Evolutionary conservation across 192 early-diverging fungal genomes (phyloP).

Genomic region (Coemansia biformis): DNA sequence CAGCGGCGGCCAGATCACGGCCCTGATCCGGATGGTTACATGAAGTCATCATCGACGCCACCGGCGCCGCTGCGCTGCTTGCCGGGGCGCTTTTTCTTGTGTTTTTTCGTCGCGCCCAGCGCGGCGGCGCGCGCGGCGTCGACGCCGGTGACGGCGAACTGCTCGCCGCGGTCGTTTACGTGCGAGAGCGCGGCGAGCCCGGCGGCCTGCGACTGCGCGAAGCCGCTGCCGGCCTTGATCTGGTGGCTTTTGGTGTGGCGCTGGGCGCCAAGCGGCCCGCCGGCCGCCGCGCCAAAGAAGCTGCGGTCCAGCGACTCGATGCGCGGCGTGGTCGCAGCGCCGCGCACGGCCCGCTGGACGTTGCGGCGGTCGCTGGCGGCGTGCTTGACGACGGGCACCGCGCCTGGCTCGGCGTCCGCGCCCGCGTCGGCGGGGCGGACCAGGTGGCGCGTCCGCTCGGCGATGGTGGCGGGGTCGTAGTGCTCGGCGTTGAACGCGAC

Average conservation of each 20-base stretch:
- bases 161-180: conserved; percentile 52
- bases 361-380: conserved; percentile 54
- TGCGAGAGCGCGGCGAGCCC: conserved; percentile 23
- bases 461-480: conserved; percentile 56
- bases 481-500: conserved; percentile 83
- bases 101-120: conserved; percentile 53
- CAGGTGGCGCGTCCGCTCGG: conserved; percentile 32
- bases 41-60: no score
- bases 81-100: conserved; percentile 47
- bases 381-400: conserved; percentile 21
- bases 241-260: conserved; percentile 26
- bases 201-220: conserved; percentile 29
- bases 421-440: conserved; percentile 51
- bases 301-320: conserved; percentile 32
- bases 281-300: conserved; percentile 31
- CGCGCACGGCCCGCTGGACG: conserved; percentile 53
- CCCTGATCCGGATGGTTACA: conserved; percentile 28
- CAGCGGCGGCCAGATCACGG: neutral
- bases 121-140: conserved; percentile 59
- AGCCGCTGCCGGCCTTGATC: conserved; percentile 35
- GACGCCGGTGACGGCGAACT: conserved; percentile 44
- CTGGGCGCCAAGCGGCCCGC: conserved; percentile 19
- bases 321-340: conserved; percentile 20
- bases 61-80: conserved; percentile 68
- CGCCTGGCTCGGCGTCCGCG: conserved; percentile 17